Conservation (phyloP, 345 rosid genomes). For the Toxicodendron radicans region DNA sequence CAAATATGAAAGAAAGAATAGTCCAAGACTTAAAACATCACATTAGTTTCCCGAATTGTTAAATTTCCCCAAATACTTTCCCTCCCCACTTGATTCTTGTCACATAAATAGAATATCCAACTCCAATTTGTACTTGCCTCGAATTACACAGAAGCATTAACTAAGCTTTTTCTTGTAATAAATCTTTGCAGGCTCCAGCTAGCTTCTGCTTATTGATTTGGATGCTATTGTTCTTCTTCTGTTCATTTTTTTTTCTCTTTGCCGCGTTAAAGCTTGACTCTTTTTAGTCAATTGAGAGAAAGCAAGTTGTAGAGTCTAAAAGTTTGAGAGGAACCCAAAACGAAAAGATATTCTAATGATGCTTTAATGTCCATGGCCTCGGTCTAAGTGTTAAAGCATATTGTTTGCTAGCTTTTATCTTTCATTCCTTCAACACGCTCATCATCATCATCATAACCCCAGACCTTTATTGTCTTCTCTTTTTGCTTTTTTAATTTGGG, state of each 20-base stretch:
- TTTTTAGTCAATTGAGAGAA: conserved; percentile 16
- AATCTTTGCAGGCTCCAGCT: conserved; percentile 5
- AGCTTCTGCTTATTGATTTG: conserved; percentile 3
- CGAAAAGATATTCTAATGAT: conserved; percentile 24
- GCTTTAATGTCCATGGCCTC: conserved; percentile 28
- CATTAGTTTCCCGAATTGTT: conserved; percentile 17
- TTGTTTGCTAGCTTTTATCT: conserved; percentile 25
- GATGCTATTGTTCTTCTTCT: conserved; percentile 10
- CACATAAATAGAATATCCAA: conserved; percentile 3
- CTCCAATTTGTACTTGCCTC: neutral
- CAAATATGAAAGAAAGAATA: neutral
- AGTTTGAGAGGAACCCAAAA: conserved; percentile 21
- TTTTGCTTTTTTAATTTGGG: neutral
- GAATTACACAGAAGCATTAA: conserved; percentile 10
- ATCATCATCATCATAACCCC: conserved; percentile 20
- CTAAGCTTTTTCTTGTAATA: conserved; percentile 5
- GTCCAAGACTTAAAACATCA: neutral
- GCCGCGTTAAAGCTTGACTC: neutral
- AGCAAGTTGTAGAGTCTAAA: conserved; percentile 19
- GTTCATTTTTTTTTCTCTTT: conserved; percentile 13
- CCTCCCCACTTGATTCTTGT: conserved; percentile 3
- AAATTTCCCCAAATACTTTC: neutral
- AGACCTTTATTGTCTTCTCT: conserved; percentile 6
- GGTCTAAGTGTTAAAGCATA: conserved; percentile 45
- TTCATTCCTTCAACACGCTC: conserved; percentile 28